Percentiles rank a stretch among this genome's conserved stretches.
phyloP scores from a whole-genome alignment of 2,329 filamentous ascomycete genomes.

The Colletotrichum euphorbiae region DNA sequence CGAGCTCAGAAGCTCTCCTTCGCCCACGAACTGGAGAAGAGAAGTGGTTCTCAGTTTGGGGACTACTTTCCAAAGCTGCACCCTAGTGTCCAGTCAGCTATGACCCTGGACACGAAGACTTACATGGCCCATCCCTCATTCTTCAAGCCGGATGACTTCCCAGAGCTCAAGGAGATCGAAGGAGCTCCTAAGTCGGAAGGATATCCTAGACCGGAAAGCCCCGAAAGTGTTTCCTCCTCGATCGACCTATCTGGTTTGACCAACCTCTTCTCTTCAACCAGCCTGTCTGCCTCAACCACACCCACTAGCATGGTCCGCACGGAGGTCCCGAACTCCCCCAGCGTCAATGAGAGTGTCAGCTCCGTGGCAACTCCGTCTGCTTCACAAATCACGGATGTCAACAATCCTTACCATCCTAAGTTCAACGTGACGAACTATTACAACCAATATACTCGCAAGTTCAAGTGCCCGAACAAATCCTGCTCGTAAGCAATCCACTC shows the following conservation, averaged over 20 bases:
- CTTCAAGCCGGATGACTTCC: constrained; percentile 36
- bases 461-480: constrained; percentile 62
- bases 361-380: too few relatives aligned
- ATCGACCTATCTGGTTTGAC: too few relatives aligned
- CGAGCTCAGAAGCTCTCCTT: constrained; percentile 54
- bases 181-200: constrained; percentile 39
- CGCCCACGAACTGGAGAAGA: constrained; percentile 45
- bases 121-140: constrained; percentile 32
- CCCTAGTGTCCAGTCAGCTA: constrained; percentile 25
- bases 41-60: constrained; percentile 38
- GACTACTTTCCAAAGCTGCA: constrained; percentile 39
- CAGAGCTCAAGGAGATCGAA: constrained; percentile 35
- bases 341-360: too few relatives aligned
- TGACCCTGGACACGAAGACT: constrained; percentile 17
- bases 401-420: constrained; percentile 59
- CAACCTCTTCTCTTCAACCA: background rate
- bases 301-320: background rate
- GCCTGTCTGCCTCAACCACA: background rate
- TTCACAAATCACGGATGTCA: constrained; percentile 41
- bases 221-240: background rate
- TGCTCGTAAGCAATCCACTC: constrained; percentile 59
- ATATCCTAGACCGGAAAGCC: constrained; percentile 44
- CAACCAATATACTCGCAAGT: constrained; percentile 56
- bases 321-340: background rate
- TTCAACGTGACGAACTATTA: constrained; percentile 63